Evolutionary conservation across 2,329 filamentous ascomycete species (phyloP).

Genomic region (Fusarium gaditjirri): DNA sequence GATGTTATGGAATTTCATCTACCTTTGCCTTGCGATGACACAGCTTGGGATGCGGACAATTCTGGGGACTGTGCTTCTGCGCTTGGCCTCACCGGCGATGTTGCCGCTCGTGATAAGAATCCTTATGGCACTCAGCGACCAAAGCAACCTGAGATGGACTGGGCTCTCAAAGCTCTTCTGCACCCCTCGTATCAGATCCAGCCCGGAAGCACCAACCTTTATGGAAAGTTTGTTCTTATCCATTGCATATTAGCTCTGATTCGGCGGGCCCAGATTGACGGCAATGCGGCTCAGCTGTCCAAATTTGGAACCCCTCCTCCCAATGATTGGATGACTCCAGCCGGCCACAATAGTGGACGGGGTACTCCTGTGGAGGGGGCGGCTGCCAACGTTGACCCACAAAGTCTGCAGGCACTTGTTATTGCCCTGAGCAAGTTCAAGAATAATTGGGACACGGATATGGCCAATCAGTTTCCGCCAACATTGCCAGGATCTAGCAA

Average conservation of each 20-base stretch:
- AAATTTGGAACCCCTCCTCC: conserved; percentile 66
- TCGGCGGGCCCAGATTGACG: conserved; percentile 55
- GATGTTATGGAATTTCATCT: conserved; percentile 72
- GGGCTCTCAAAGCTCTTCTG: conserved; percentile 70
- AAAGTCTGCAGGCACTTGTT: conserved; percentile 59
- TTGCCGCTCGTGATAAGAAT: conserved; percentile 66
- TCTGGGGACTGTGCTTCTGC: conserved; percentile 70
- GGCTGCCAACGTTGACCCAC: conserved; percentile 54
- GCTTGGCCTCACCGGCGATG: conserved; percentile 69
- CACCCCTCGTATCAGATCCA: conserved; percentile 68
- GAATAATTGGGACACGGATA: conserved; percentile 75
- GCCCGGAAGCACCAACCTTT: conserved; percentile 74
- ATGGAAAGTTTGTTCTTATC: conserved; percentile 78
- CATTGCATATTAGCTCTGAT: conserved; percentile 75
- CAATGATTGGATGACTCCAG: conserved; percentile 65
- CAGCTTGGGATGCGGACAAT: conserved; percentile 75
- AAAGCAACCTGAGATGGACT: conserved; percentile 72
- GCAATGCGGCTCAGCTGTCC: conserved; percentile 49
- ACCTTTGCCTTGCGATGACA: conserved; percentile 78
- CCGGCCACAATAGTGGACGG: conserved; percentile 55
- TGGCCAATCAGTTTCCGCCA: conserved; percentile 73
- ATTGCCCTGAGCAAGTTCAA: conserved; percentile 78
- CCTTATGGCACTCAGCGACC: conserved; percentile 69
- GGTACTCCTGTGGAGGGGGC: conserved; percentile 57
- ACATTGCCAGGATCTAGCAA: conserved; percentile 58